phyloP scores from a whole-genome alignment of 345 rosid species.

The Anacardium occidentale region DNA sequence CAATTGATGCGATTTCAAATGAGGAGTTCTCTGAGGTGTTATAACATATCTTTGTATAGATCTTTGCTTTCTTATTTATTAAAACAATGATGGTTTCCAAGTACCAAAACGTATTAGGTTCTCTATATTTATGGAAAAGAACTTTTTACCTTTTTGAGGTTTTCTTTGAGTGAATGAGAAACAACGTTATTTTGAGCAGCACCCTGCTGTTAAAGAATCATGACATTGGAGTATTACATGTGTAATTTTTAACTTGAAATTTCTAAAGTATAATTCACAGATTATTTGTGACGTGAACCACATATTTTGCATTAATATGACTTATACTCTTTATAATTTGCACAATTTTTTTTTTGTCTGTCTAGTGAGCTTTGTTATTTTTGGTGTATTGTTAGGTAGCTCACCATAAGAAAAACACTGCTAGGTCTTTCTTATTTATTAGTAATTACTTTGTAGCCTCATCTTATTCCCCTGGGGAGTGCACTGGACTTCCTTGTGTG shows the following conservation, averaged over 20 bases:
- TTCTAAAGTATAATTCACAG: background rate
- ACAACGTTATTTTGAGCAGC: background rate
- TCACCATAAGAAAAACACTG: background rate
- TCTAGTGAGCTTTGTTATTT: constrained; percentile 3
- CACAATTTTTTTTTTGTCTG: background rate
- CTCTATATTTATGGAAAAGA: background rate
- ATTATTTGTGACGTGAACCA: background rate
- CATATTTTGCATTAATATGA: background rate
- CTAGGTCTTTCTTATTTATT: background rate
- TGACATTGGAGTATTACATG: background rate
- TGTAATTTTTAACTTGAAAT: background rate
- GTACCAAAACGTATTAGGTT: background rate
- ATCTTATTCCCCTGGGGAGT: background rate
- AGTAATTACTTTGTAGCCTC: background rate
- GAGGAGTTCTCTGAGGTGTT: constrained; percentile 88
- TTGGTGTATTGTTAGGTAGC: constrained; percentile 9
- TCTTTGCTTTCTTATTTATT: background rate
- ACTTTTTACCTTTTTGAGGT: background rate
- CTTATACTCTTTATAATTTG: background rate
- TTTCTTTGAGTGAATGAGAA: background rate
- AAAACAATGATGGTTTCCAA: background rate
- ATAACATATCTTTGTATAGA: constrained; percentile 10
- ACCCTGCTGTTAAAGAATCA: background rate
- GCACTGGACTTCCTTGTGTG: background rate
- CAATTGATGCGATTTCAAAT: constrained; percentile 73